Evolutionary conservation across 768 basidiomycete genomes (phyloP).

Genomic region (Podaxis rugospora): DNA sequence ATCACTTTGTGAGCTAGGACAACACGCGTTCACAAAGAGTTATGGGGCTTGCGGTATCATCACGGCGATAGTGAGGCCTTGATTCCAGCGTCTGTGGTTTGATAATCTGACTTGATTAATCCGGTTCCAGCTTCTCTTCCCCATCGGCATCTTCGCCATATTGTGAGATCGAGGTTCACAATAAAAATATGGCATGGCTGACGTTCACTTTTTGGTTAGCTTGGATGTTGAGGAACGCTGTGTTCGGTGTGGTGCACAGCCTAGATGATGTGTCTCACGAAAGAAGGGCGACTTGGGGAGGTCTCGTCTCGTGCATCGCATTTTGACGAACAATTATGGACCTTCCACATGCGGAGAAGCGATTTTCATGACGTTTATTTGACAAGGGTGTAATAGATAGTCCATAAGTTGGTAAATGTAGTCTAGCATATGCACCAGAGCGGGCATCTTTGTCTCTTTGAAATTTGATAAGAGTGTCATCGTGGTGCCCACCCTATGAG

Average conservation of each 20-base stretch:
- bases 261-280: not conserved
- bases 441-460: no score
- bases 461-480: no score
- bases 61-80: slow-evolving; percentile 20
- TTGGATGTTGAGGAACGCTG: slow-evolving; percentile 8
- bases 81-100: not conserved
- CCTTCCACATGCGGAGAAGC: not conserved
- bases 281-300: not conserved
- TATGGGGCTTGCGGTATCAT: slow-evolving; percentile 23
- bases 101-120: not conserved
- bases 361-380: not conserved
- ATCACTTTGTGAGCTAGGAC: slow-evolving; percentile 11
- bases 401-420: not conserved
- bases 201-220: not conserved
- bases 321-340: not conserved
- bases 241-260: slow-evolving; percentile 3
- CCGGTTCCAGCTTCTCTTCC: slow-evolving; percentile 2
- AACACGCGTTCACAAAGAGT: slow-evolving; percentile 18
- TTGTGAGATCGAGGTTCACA: not conserved
- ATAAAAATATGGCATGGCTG: not conserved
- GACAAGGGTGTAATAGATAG: not conserved
- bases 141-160: slow-evolving; percentile 7
- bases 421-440: not conserved
- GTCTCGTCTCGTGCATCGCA: not conserved
- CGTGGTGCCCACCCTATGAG: no score